A percentile compares a stretch with the other conserved stretches of the same genome.
These are phyloP conservation scores for Saturnispora diversa DNA, from an alignment of 805 yeast species.

Conservation along the genomic window DNA sequence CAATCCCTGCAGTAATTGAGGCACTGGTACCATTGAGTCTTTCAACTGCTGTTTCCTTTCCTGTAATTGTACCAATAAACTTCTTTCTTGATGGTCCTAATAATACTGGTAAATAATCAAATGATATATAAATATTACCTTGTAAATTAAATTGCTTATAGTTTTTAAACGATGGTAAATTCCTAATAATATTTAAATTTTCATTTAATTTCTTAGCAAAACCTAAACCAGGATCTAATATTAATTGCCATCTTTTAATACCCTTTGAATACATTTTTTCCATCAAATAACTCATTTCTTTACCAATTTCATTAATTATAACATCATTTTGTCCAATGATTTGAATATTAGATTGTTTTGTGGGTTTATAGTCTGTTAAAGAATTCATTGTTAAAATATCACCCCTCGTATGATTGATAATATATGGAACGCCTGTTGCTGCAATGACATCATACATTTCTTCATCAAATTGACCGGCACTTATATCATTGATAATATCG, in stretches of 20 bases:
- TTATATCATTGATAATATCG: slow-evolving; percentile 85
- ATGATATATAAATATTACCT: slow-evolving; percentile 31
- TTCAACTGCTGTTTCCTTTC: slow-evolving; percentile 45
- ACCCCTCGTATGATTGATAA: slow-evolving; percentile 83
- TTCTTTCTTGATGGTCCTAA: slow-evolving; percentile 85
- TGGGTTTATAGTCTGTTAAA: slow-evolving; percentile 43
- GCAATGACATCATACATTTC: slow-evolving; percentile 65
- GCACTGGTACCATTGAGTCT: slow-evolving; percentile 75
- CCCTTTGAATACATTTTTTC: slow-evolving; percentile 52
- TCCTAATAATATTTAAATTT: slow-evolving; percentile 56
- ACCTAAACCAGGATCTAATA: slow-evolving; percentile 93
- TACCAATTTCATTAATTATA: slow-evolving; percentile 44
- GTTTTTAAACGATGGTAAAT: slow-evolving; percentile 38
- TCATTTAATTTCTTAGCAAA: slow-evolving; percentile 81
- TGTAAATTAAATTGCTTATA: slow-evolving; percentile 29
- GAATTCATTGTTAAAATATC: slow-evolving; percentile 63
- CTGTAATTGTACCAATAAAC: slow-evolving; percentile 72
- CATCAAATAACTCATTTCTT: slow-evolving; percentile 56
- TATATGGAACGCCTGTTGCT: slow-evolving; percentile 61
- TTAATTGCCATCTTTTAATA: slow-evolving; percentile 80
- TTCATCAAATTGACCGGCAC: slow-evolving; percentile 68
- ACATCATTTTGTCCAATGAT: slow-evolving; percentile 13
- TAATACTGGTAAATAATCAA: slow-evolving; percentile 56
- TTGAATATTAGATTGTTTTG: slow-evolving; percentile 23
- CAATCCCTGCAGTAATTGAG: slow-evolving; percentile 62